phyloP scores from a whole-genome alignment of 1,139 yeast species.

The Casaregolazyma suthepensis region DNA sequence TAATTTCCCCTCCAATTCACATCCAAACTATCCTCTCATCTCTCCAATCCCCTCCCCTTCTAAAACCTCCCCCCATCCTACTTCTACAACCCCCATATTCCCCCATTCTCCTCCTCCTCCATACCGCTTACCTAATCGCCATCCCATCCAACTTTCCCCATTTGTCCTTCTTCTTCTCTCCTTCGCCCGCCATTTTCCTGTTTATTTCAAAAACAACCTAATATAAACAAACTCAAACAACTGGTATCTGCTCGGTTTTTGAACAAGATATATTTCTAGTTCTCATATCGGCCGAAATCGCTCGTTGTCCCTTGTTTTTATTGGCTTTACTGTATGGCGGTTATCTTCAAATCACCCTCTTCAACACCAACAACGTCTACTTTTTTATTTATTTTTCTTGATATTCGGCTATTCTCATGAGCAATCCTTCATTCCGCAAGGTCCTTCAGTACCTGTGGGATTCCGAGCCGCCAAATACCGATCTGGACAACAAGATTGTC shows the following conservation, averaged over 20 bases:
- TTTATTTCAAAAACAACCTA: background rate
- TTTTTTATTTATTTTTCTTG: background rate
- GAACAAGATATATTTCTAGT: background rate
- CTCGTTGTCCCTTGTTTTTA: background rate
- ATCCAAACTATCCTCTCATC: no score
- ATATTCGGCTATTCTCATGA: background rate
- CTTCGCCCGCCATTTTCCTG: background rate
- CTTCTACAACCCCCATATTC: no score
- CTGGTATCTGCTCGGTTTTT: background rate
- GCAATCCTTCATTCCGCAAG: conserved; percentile 21
- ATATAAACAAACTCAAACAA: background rate
- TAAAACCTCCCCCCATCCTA: no score
- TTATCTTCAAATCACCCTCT: background rate
- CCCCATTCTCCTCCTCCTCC: background rate
- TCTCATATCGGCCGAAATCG: background rate
- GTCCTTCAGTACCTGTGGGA: conserved; percentile 42
- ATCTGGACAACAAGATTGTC: conserved; percentile 34
- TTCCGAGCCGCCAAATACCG: conserved; percentile 37
- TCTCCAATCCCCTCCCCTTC: no score
- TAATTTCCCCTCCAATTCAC: no score
- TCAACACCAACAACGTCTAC: background rate
- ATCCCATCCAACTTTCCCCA: background rate
- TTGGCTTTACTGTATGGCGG: background rate
- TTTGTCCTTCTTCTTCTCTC: background rate
- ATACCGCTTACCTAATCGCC: background rate